These are phyloP conservation scores for Basidiobolus heterosporus DNA, from an alignment of 371 early-diverging fungal genomes.

Conservation along the genomic window DNA sequence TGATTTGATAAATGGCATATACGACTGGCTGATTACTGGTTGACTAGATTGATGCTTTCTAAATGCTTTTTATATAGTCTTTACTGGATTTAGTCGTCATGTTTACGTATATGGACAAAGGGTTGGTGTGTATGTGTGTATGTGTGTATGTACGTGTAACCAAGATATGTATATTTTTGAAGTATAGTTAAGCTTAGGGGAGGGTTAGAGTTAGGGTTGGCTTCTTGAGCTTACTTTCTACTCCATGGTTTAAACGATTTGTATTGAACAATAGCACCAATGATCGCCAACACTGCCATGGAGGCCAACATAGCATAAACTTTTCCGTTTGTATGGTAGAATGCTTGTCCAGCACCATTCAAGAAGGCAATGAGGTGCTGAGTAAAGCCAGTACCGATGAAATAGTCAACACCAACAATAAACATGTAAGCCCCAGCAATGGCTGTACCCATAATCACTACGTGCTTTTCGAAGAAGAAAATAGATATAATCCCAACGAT, in stretches of 20 bases:
- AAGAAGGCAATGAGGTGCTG: constrained; percentile 11
- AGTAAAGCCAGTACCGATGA: constrained; percentile 30
- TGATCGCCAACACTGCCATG: not conserved
- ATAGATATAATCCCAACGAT: constrained; percentile 26
- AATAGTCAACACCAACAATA: constrained; percentile 33
- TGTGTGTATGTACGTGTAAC: too few relatives aligned
- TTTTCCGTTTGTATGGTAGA: not conserved
- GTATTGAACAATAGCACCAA: not conserved
- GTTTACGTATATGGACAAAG: too few relatives aligned
- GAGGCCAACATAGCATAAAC: not conserved
- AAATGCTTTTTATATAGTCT: too few relatives aligned
- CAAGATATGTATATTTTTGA: too few relatives aligned
- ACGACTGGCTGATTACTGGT: too few relatives aligned
- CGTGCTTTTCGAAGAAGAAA: constrained; percentile 26
- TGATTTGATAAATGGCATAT: too few relatives aligned
- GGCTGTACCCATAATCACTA: constrained; percentile 31
- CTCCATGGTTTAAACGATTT: not conserved
- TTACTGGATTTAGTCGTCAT: too few relatives aligned
- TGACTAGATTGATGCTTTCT: too few relatives aligned
- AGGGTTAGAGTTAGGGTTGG: too few relatives aligned
- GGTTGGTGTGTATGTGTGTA: too few relatives aligned
- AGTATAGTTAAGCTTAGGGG: too few relatives aligned
- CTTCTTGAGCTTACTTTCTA: too few relatives aligned
- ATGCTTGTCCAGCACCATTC: not conserved
- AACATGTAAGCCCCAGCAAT: constrained; percentile 34